These are phyloP conservation scores for Viridothelium virens DNA, from an alignment of 495 filamentous ascomycete species.

Conservation along the genomic window DNA sequence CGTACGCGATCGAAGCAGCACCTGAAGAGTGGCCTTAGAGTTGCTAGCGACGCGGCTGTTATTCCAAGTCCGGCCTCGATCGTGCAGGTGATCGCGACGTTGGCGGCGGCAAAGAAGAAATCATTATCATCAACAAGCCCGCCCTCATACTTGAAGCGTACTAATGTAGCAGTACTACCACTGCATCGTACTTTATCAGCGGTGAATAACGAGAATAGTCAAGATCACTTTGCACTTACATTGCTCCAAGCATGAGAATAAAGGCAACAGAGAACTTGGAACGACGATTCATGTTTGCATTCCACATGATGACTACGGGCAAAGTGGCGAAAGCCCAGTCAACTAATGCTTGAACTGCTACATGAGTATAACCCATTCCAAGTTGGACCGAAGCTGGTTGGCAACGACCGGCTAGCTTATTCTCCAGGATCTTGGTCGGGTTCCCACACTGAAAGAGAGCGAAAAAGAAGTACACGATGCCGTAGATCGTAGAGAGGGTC, in stretches of 20 bases:
- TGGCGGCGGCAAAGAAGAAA: slow-evolving; percentile 32
- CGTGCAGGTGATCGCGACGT: slow-evolving; percentile 30
- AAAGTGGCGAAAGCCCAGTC: slow-evolving; percentile 30
- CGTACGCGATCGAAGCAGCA: slow-evolving; percentile 15
- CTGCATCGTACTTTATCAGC: slow-evolving; percentile 12
- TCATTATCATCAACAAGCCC: slow-evolving; percentile 26
- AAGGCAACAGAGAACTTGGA: slow-evolving; percentile 32
- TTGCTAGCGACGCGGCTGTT: slow-evolving; percentile 29
- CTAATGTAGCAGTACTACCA: slow-evolving; percentile 29
- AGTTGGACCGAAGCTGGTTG: slow-evolving; percentile 14
- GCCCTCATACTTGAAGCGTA: slow-evolving; percentile 29
- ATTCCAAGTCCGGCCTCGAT: slow-evolving; percentile 33
- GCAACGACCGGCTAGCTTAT: slow-evolving; percentile 24
- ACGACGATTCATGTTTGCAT: slow-evolving; percentile 27
- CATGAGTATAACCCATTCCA: slow-evolving; percentile 27
- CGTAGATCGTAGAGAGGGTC: slow-evolving; percentile 21
- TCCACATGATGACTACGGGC: slow-evolving; percentile 29
- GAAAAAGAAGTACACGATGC: slow-evolving; percentile 27
- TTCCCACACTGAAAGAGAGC: slow-evolving; percentile 31
- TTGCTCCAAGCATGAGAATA: slow-evolving; percentile 28
- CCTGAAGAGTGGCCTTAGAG: slow-evolving; percentile 28
- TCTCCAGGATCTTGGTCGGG: slow-evolving; percentile 22
- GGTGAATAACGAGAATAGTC: slow-evolving; percentile 7
- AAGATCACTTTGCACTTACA: slow-evolving; percentile 19
- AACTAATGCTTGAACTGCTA: slow-evolving; percentile 25